Percentiles rank a stretch among this genome's conserved stretches.
These are phyloP conservation scores for Kazachstania taianensis DNA, from an alignment of 805 yeast genomes.

Conservation along the genomic window DNA sequence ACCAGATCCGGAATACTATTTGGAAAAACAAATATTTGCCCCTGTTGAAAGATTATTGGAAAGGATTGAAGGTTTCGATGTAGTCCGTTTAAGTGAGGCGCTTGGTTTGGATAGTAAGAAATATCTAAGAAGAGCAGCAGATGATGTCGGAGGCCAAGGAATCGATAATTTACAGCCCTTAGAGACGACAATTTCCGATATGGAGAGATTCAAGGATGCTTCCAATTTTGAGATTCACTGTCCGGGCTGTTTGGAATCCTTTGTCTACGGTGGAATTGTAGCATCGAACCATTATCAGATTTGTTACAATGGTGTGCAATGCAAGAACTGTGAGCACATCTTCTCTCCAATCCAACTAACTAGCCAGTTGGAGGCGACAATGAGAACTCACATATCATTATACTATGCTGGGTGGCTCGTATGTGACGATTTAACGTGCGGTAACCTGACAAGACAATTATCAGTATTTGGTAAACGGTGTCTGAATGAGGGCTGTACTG, in stretches of 20 bases:
- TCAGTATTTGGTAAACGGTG: constrained; percentile 86
- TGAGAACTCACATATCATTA: constrained; percentile 57
- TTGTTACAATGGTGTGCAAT: constrained; percentile 59
- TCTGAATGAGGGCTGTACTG: constrained; percentile 51
- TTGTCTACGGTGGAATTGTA: constrained; percentile 67
- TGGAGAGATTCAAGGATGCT: constrained; percentile 68
- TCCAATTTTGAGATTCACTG: constrained; percentile 50
- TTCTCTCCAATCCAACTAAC: constrained; percentile 48
- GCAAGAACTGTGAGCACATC: constrained; percentile 47
- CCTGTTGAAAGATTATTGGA: constrained; percentile 84
- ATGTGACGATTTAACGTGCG: constrained; percentile 83
- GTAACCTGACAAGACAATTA: constrained; percentile 68
- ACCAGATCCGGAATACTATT: constrained; percentile 71
- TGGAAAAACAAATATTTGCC: constrained; percentile 81
- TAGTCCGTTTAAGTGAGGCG: constrained; percentile 62
- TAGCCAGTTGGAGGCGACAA: constrained; percentile 62
- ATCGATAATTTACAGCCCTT: constrained; percentile 52
- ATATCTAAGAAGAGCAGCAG: constrained; percentile 35
- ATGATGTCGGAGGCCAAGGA: constrained; percentile 19
- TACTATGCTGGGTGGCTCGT: constrained; percentile 81
- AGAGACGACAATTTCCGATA: constrained; percentile 71
- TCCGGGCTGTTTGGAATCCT: constrained; percentile 43
- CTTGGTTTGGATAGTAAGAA: constrained; percentile 68
- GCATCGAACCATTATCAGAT: constrained; percentile 51
- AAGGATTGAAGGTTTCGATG: constrained; percentile 78